A percentile compares a stretch with the other conserved stretches of the same genome.
These are phyloP conservation scores for Petunia secreta DNA, from an alignment of 257 asterid species.

Conservation along the genomic window DNA sequence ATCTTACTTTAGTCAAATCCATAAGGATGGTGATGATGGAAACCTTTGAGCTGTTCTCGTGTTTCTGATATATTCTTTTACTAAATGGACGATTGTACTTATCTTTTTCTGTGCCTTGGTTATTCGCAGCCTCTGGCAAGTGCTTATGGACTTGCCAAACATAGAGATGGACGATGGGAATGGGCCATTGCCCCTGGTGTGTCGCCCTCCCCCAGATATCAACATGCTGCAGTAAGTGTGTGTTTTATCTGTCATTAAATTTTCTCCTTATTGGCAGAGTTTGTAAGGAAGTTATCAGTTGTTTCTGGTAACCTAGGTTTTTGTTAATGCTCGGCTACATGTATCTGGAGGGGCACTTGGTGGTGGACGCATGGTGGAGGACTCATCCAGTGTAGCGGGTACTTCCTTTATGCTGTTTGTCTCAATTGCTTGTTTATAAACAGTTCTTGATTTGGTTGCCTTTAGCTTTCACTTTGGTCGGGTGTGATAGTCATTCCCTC, in stretches of 20 bases:
- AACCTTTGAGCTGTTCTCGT: too few relatives aligned
- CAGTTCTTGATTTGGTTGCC: not conserved
- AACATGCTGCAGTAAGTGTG: slow-evolving; percentile 91
- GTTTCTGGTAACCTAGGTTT: slow-evolving; percentile 59
- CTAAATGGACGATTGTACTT: not conserved
- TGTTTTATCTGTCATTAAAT: slow-evolving; percentile 10
- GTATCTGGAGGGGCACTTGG: slow-evolving; percentile 99
- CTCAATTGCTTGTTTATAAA: not conserved
- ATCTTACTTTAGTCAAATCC: too few relatives aligned
- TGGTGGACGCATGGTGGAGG: slow-evolving; percentile 99
- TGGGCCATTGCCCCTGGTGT: slow-evolving; percentile 99
- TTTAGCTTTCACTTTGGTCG: not conserved
- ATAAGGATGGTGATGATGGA: too few relatives aligned
- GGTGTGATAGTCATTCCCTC: not conserved
- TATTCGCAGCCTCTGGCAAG: slow-evolving; percentile 85
- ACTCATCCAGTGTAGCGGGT: slow-evolving; percentile 98
- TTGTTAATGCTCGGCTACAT: slow-evolving; percentile 98
- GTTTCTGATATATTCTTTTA: not conserved
- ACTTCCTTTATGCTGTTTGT: slow-evolving; percentile 26
- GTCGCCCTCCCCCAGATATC: slow-evolving; percentile 98
- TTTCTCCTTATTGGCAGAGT: not conserved
- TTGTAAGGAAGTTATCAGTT: slow-evolving; percentile 18
- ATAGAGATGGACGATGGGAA: slow-evolving; percentile 99
- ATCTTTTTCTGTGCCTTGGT: slow-evolving; percentile 3
- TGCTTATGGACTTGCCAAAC: slow-evolving; percentile 99